Evolutionary conservation across 176 grass and related monocot genomes (phyloP), one percentile per base, ranked within the genome.

Genomic region (Triticum monococcum): DNA sequence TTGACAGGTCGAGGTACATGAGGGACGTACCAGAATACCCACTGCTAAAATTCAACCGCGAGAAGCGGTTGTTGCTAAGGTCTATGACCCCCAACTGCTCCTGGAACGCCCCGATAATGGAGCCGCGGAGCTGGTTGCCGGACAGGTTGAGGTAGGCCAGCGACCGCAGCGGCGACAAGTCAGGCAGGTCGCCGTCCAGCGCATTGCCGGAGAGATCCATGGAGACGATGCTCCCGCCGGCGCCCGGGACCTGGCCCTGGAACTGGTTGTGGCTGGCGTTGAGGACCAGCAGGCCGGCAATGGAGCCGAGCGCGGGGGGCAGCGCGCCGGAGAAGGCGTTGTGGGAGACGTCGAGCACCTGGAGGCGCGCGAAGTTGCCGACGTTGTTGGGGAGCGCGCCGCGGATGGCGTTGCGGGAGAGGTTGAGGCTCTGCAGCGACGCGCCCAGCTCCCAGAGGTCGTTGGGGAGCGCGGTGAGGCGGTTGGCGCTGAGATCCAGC

Each of bases 21-120:
- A 98, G 87, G 5, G 97, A 84, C 24, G 91, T 91, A 62, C 88
- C 89, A 12, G 64, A 40, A 86, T 86, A 91, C 25, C 84, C 85
- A 75, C 80, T 65, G 82, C 78, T 96, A 17, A 88, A 86, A 67
- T 98, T 92, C 46, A 89, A 64, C 22, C 32, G 64, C 12, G 94
- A 94, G 81, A 99, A 96, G 50, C 71, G 72, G 87, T 98, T 98
- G 37, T 80, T 92, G 91, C 94, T 96, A 76, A 98, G 88, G 84
- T 98, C 97, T 78, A 98, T 84, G 16, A 91, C 86, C 84, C 75
- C 76, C 35, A 98, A 20, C 38, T 79, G 78, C 79, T 91, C 85
- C 45, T 75, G 90, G 81, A 98, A 94, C 52, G 82, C 88, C 10
- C 82, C 88, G 0, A 40, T 22, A 59, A 91, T 8, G 8, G 85